Base-by-base conservation (phyloP, 257 asterid genomes). In the Lycium ferocissimum region DNA sequence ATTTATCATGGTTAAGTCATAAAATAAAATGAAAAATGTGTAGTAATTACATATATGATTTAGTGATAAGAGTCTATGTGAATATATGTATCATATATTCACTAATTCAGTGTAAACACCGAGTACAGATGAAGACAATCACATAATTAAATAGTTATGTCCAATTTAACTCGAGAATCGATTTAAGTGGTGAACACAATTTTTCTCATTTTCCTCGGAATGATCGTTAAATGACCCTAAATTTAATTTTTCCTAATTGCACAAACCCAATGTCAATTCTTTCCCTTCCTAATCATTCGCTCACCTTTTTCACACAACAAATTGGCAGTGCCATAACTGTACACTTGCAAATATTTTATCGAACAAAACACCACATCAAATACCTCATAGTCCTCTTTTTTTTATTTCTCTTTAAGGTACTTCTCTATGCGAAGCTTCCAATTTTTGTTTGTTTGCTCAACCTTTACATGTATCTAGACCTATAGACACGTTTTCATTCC, bases 341-440 rank as follows among this genome's bases (percentile, higher is more conserved):
- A 13, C 61, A 0, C 4, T 53, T 56, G 9, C 6, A 10, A 71
- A 22, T 37, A 1, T 76, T 6, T 37, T 11, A 57, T 45, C 3
- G 4, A 14, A 38, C 51, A 38, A 47, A 13, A 15, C 61, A 7
- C 2, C 53, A 38, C 71, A n/a, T 20, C 57, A n/a, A n/a, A 2
- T 12, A 57, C 73, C 14, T 63, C 73, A 12, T 59, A n/a, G 75
- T 81, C 59, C 18, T 40, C n/a, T 61, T 40, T 57, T 13, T 80
- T 80, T 22, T 14, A 0, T 26, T 26, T 22, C 8, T 13, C 45
- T 4, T 40, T 1, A 47, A 75, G 62, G 20, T 75, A 22, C 62
- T 75, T 75, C 13, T 35, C 17, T 49, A 13, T 49, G n/a, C 13
- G 81, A 75, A 75, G 45, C 62, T 75, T 75, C 62, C 58, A 75